Conservation (phyloP, 1,284 basidiomycete genomes). For the Apiotrichum porosum region DNA sequence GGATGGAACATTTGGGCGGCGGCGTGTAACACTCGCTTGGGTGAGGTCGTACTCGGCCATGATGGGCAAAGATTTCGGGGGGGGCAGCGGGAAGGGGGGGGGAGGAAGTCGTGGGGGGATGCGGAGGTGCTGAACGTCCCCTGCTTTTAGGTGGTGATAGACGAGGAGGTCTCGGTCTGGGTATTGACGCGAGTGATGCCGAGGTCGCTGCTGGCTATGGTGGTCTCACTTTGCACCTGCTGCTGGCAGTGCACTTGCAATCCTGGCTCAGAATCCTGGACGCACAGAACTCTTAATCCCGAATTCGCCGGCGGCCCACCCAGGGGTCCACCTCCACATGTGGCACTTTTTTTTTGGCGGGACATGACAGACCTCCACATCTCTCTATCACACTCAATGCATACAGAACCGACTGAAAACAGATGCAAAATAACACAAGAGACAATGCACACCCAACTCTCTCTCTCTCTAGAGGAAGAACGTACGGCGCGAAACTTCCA, state of each 20-base stretch:
- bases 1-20: too few relatives aligned
- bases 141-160: not conserved
- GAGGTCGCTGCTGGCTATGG: too few relatives aligned
- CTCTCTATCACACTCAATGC: too few relatives aligned
- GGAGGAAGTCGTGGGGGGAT: not conserved
- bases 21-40: constrained; percentile 45
- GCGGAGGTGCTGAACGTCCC: constrained; percentile 4
- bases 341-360: constrained; percentile 5
- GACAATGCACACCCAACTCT: not conserved
- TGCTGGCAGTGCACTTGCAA: too few relatives aligned
- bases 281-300: too few relatives aligned
- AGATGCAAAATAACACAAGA: not conserved
- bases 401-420: not conserved
- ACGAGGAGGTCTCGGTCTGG: constrained; percentile 2
- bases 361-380: too few relatives aligned
- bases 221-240: not conserved
- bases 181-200: constrained; percentile 8
- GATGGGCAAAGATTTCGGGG: constrained; percentile 15
- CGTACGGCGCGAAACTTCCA: constrained; percentile 49
- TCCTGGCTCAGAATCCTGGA: too few relatives aligned
- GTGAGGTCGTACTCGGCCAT: constrained; percentile 87
- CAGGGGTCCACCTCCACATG: not conserved
- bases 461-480: constrained; percentile 49
- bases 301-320: too few relatives aligned
- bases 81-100: not conserved